Evolutionary conservation across 2,329 filamentous ascomycete species (phyloP).

Genomic region (Fusarium mexicanum): DNA sequence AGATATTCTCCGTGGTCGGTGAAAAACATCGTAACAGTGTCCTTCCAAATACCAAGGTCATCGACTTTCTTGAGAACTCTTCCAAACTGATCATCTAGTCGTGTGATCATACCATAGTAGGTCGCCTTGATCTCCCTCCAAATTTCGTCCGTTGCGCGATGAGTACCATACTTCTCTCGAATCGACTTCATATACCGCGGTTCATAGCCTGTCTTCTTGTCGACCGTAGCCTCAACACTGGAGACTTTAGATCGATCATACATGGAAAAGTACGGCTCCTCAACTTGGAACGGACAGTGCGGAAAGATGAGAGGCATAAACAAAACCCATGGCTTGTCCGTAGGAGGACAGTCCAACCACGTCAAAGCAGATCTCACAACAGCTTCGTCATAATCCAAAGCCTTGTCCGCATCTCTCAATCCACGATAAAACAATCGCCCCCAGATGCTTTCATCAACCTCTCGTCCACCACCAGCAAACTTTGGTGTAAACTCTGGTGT

Average conservation of each 20-base stretch:
- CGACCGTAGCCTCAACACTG: not conserved
- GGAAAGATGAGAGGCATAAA: conserved; percentile 57
- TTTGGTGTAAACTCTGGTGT: conserved; percentile 48
- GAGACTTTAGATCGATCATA: conserved; percentile 50
- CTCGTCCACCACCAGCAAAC: conserved; percentile 35
- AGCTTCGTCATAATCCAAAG: conserved; percentile 57
- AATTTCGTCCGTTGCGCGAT: conserved; percentile 52
- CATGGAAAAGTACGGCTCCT: conserved; percentile 60
- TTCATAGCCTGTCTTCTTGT: conserved; percentile 53
- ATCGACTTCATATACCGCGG: conserved; percentile 54
- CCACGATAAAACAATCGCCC: conserved; percentile 54
- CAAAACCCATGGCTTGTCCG: conserved; percentile 53
- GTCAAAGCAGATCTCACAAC: conserved; percentile 52
- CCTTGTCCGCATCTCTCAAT: conserved; percentile 48
- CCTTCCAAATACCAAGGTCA: conserved; percentile 48
- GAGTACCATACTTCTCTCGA: conserved; percentile 51
- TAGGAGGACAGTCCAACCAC: conserved; percentile 56
- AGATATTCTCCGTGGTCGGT: conserved; percentile 59
- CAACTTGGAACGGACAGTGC: conserved; percentile 58
- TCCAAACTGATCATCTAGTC: conserved; percentile 58
- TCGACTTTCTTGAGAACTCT: conserved; percentile 50
- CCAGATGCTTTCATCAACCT: conserved; percentile 51
- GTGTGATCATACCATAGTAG: conserved; percentile 58
- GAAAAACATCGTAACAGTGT: conserved; percentile 56
- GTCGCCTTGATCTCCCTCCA: conserved; percentile 57